Evolutionary conservation across 495 filamentous ascomycete species (phyloP).

Genomic region (Penicillium riverlandense): DNA sequence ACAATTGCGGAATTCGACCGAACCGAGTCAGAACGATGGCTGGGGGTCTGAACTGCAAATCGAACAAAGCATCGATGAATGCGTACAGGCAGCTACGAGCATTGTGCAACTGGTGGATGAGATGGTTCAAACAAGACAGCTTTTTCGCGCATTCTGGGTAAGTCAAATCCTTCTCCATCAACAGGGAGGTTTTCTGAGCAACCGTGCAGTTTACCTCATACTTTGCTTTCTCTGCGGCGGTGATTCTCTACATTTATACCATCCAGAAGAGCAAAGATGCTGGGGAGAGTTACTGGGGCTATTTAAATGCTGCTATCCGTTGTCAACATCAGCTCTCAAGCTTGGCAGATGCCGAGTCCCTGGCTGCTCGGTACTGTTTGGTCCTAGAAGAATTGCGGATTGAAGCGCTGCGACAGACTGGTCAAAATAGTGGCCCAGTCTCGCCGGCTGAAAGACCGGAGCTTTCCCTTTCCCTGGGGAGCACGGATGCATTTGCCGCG

Average conservation of each 20-base stretch:
- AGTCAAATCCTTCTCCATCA: background rate
- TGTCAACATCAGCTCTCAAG: background rate
- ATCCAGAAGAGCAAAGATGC: background rate
- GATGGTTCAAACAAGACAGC: background rate
- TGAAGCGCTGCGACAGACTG: background rate
- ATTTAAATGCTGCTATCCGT: background rate
- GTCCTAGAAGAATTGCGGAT: slow-evolving; percentile 1
- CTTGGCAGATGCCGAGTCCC: background rate
- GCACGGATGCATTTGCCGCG: too few species aligned
- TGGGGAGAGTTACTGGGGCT: background rate
- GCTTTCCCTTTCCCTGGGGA: too few species aligned
- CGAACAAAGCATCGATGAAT: too few species aligned
- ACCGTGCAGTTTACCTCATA: background rate
- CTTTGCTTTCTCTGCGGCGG: background rate
- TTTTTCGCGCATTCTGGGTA: slow-evolving; percentile 3
- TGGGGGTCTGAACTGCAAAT: too few species aligned
- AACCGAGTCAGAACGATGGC: too few species aligned
- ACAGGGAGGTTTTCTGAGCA: too few species aligned
- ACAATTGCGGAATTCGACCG: too few species aligned
- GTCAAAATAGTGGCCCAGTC: too few species aligned
- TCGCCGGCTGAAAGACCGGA: too few species aligned
- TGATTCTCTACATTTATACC: slow-evolving; percentile 1
- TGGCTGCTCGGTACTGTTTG: background rate
- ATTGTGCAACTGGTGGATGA: background rate
- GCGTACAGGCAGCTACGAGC: too few species aligned